These are phyloP conservation scores for Quercus bicolor DNA, from an alignment of 306 rosid species.

Conservation along the genomic window DNA sequence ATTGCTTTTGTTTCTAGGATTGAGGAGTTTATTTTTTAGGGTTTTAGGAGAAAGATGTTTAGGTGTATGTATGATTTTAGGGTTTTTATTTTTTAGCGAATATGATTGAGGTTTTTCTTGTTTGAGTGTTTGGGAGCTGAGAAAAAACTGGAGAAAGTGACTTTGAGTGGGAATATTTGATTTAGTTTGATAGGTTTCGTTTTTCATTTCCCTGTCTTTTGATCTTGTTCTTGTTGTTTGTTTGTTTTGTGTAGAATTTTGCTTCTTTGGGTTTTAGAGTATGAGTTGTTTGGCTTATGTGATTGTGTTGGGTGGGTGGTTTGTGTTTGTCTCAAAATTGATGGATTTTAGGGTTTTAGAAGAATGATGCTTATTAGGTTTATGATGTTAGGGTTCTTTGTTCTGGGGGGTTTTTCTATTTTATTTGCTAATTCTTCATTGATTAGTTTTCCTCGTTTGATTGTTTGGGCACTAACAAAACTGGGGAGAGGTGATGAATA, in stretches of 20 bases:
- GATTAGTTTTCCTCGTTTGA: neutral
- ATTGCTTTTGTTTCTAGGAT: no score
- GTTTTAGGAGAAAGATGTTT: no score
- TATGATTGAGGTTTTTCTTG: no score
- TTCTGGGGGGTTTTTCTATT: neutral
- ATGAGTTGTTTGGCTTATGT: neutral
- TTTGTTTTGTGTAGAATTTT: neutral
- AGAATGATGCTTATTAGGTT: neutral
- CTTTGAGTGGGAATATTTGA: no score
- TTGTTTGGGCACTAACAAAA: neutral
- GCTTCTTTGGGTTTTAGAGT: neutral
- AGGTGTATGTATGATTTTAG: no score
- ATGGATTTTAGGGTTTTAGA: neutral
- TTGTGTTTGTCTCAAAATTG: neutral
- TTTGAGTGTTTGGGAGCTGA: no score
- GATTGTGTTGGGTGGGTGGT: neutral
- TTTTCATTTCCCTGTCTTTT: neutral
- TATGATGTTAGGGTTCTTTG: neutral
- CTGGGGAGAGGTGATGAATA: neutral
- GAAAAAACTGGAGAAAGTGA: no score
- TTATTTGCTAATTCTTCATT: neutral
- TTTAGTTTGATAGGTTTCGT: neutral
- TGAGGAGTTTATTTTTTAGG: no score
- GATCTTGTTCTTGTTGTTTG: neutral
- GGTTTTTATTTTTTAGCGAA: no score